A percentile compares a stretch with the other conserved stretches of the same genome.
Evolutionary conservation across 352 stramenopile genomes (phyloP).

Genomic region (Phytophthora boehmeriae): DNA sequence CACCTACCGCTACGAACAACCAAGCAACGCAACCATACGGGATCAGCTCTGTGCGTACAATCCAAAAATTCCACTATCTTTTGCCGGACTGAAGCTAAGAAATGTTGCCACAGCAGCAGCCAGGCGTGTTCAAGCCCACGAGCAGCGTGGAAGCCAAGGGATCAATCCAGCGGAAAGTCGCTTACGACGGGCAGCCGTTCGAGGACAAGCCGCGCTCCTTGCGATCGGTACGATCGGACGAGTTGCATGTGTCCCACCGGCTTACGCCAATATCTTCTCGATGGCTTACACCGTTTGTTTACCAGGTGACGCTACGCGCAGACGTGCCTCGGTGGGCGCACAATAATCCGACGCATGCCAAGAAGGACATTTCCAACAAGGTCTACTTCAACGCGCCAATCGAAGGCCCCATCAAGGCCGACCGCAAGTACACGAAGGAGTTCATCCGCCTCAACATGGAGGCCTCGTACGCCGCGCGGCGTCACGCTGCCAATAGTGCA

Average conservation of each 20-base stretch:
- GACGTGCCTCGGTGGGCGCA: conserved; percentile 51
- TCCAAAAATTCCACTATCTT: conserved; percentile 2
- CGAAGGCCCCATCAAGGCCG: conserved; percentile 54
- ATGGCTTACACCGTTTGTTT: not conserved
- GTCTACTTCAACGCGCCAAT: conserved; percentile 55
- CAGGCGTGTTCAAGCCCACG: conserved; percentile 51
- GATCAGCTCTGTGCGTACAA: conserved; percentile 17
- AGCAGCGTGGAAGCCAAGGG: conserved; percentile 57
- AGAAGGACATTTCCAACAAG: conserved; percentile 47
- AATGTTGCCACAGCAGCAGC: conserved; percentile 18
- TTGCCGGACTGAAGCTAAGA: conserved; percentile 8
- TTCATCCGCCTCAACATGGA: conserved; percentile 70
- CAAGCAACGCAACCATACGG: conserved; percentile 3
- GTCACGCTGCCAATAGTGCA: conserved; percentile 12
- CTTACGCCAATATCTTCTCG: not conserved
- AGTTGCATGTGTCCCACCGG: not conserved
- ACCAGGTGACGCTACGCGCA: conserved; percentile 19
- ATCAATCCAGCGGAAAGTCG: conserved; percentile 56
- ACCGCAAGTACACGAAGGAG: conserved; percentile 68
- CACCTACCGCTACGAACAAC: conserved; percentile 10
- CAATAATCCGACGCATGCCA: conserved; percentile 52
- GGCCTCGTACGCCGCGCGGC: conserved; percentile 38
- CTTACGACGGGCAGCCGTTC: conserved; percentile 63
- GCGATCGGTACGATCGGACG: conserved; percentile 40
- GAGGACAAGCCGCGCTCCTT: conserved; percentile 34